Evolutionary conservation across 2,329 filamentous ascomycete species (phyloP).

Genomic region (Phaeomoniella chlamydospora): DNA sequence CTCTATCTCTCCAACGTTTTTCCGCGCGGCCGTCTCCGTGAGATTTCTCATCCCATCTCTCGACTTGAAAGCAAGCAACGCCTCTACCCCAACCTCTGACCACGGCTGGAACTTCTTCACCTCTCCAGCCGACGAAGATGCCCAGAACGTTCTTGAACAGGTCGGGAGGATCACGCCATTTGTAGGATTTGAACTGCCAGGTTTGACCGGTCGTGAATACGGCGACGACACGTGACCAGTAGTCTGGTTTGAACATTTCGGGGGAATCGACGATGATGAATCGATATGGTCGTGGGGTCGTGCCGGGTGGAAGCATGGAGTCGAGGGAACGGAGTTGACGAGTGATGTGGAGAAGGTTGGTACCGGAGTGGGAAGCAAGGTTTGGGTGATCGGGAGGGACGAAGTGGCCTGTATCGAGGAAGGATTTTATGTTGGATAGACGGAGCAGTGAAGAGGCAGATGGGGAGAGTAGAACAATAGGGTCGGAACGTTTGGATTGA

Average conservation of each 20-base stretch:
- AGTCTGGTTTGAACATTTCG: slow-evolving; percentile 92
- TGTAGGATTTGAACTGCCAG: slow-evolving; percentile 98
- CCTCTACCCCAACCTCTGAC: slow-evolving; percentile 77
- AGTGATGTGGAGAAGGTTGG: slow-evolving; percentile 74
- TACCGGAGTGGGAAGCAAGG: slow-evolving; percentile 46
- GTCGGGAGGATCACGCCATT: slow-evolving; percentile 79
- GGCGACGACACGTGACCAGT: slow-evolving; percentile 88
- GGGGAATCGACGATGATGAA: slow-evolving; percentile 93
- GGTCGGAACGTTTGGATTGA: slow-evolving; percentile 44
- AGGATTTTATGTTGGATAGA: slow-evolving; percentile 89
- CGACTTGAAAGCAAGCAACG: slow-evolving; percentile 65
- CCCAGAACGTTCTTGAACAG: slow-evolving; percentile 81
- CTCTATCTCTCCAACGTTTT: slow-evolving; percentile 69
- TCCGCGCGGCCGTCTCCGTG: slow-evolving; percentile 17
- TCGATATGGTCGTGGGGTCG: slow-evolving; percentile 51
- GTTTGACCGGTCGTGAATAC: slow-evolving; percentile 96
- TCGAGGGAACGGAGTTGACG: slow-evolving; percentile 52
- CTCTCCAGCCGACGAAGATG: slow-evolving; percentile 82
- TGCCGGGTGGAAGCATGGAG: slow-evolving; percentile 10
- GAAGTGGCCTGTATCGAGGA: slow-evolving; percentile 76
- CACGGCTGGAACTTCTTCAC: slow-evolving; percentile 62
- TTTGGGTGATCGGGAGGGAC: slow-evolving; percentile 54
- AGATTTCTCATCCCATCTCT: slow-evolving; percentile 55
- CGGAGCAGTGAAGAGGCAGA: slow-evolving; percentile 89
- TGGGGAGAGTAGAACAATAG: slow-evolving; percentile 92